These are phyloP conservation scores for Phytopythium oedochilum DNA, from an alignment of 352 stramenopile genomes.

Conservation along the genomic window DNA sequence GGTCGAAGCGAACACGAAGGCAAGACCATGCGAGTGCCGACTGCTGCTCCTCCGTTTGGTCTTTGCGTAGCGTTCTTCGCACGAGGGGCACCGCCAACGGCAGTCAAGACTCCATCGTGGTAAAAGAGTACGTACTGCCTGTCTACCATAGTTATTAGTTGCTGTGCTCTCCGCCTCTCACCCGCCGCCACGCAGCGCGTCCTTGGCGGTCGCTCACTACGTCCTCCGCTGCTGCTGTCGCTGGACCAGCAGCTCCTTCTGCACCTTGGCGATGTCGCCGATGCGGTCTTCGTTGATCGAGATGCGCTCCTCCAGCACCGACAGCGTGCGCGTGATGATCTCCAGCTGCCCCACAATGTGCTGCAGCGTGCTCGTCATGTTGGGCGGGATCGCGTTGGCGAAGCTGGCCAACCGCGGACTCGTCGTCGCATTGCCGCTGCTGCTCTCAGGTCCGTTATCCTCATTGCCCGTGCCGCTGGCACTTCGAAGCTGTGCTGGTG, in stretches of 20 bases:
- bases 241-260: conserved; percentile 50
- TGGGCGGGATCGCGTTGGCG: conserved; percentile 9
- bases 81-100: neutral
- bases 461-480: neutral
- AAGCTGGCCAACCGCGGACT: neutral
- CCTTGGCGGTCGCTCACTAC: too few relatives aligned
- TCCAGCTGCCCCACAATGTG: conserved; percentile 89
- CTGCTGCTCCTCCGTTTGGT: neutral
- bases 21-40: neutral
- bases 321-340: conserved; percentile 84
- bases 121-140: neutral
- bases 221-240: conserved; percentile 27
- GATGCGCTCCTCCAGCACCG: conserved; percentile 80
- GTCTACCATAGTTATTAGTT: neutral
- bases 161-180: neutral
- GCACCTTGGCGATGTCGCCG: conserved; percentile 47
- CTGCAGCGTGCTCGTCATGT: conserved; percentile 62
- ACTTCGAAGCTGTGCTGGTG: conserved; percentile 2
- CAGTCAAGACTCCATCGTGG: neutral
- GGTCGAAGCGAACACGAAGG: neutral
- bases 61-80: neutral
- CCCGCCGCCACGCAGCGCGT: too few relatives aligned
- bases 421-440: neutral
- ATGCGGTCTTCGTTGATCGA: conserved; percentile 83
- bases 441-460: too few relatives aligned